Evolutionary conservation across 2,329 filamentous ascomycete genomes (phyloP).

Genomic region (Hypoxylon sp.): DNA sequence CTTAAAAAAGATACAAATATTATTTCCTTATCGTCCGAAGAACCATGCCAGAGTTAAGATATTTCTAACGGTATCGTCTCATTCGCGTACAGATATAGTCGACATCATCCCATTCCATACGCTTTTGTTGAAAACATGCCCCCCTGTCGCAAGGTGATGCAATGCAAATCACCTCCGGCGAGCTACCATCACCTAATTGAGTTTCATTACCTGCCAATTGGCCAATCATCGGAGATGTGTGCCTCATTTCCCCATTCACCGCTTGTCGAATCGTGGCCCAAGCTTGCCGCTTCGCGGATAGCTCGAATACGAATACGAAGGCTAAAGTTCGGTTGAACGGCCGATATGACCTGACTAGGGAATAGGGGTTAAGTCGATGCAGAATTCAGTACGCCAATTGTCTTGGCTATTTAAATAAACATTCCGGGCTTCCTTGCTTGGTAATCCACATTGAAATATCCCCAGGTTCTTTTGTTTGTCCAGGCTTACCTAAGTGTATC

Average conservation of each 20-base stretch:
- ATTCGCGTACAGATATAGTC: slow-evolving; percentile 25
- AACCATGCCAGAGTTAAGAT: slow-evolving; percentile 1
- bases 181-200: slow-evolving; percentile 31
- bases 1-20: slow-evolving; percentile 8
- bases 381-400: slow-evolving; percentile 24
- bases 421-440: not conserved
- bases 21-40: slow-evolving; percentile 1
- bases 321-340: slow-evolving; percentile 31
- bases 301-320: slow-evolving; percentile 46
- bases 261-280: slow-evolving; percentile 36
- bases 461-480: not conserved
- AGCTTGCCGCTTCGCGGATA: slow-evolving; percentile 25
- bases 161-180: slow-evolving; percentile 38
- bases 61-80: slow-evolving; percentile 28
- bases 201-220: slow-evolving; percentile 42
- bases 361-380: slow-evolving; percentile 25
- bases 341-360: not conserved
- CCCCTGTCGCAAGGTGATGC: slow-evolving; percentile 39
- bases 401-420: slow-evolving; percentile 18
- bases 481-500: not conserved
- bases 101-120: slow-evolving; percentile 27
- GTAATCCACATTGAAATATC: slow-evolving; percentile 1
- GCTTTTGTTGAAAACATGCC: slow-evolving; percentile 14
- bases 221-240: slow-evolving; percentile 39
- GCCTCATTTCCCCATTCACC: slow-evolving; percentile 43